Evolutionary conservation across 208 protist species (phyloP).

Genomic region (Trypanosoma cruzi): DNA sequence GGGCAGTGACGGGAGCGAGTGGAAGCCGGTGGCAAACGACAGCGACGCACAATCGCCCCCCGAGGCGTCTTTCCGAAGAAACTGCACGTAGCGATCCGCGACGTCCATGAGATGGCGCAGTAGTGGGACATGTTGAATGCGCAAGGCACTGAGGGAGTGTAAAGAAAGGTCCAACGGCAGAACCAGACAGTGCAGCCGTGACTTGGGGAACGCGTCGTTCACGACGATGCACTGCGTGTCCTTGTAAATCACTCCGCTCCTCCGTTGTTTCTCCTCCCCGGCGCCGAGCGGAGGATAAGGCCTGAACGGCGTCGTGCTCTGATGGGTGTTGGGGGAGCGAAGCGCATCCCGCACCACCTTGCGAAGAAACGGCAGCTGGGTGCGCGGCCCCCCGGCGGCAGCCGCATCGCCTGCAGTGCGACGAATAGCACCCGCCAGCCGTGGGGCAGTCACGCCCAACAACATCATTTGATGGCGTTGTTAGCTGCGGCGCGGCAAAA

Average conservation of each 20-base stretch:
- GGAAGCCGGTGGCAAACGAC: conserved; percentile 80
- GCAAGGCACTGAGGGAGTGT: conserved; percentile 62
- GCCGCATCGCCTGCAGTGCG: not conserved
- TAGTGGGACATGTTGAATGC: conserved; percentile 42
- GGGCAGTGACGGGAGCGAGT: conserved; percentile 82
- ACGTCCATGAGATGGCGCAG: conserved; percentile 60
- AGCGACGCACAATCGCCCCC: conserved; percentile 26
- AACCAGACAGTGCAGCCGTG: conserved; percentile 80
- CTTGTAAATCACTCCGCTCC: conserved; percentile 71
- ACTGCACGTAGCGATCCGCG: conserved; percentile 54
- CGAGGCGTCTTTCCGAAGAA: conserved; percentile 32
- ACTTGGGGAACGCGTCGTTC: conserved; percentile 90
- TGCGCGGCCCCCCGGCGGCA: conserved; percentile 54
- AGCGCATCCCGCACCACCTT: conserved; percentile 63
- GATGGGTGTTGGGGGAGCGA: conserved; percentile 31
- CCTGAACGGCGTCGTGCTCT: conserved; percentile 37
- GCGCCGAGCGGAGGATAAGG: conserved; percentile 41
- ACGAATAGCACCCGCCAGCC: not conserved
- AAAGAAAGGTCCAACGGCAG: conserved; percentile 75
- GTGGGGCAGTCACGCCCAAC: not conserved
- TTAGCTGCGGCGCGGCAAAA: not conserved
- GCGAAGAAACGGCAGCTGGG: conserved; percentile 68
- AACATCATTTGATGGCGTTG: not conserved
- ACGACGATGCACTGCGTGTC: conserved; percentile 74
- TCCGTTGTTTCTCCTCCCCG: conserved; percentile 36